A percentile compares a stretch with the other conserved stretches of the same genome.
phyloP scores from a whole-genome alignment of 495 filamentous ascomycete genomes.

The Aspergillus campestris region DNA sequence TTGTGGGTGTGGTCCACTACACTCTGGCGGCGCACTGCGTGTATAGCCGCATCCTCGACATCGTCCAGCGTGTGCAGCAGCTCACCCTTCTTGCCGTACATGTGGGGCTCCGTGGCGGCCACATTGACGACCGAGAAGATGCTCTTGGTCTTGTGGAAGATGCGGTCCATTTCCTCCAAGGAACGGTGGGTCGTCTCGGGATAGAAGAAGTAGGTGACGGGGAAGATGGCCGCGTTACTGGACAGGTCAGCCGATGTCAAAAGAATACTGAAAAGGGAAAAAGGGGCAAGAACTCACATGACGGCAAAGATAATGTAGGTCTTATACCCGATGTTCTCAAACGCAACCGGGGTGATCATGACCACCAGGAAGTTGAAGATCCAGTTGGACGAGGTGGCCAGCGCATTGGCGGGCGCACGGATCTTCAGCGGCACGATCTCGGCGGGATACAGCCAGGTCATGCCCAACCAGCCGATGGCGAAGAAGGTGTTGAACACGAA shows the following conservation, averaged over 20 bases:
- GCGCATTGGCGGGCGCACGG: conserved; percentile 64
- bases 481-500: conserved; percentile 76
- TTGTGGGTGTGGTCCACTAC: conserved; percentile 19
- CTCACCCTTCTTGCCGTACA: conserved; percentile 66
- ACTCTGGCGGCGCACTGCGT: conserved; percentile 28
- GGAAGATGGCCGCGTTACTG: conserved; percentile 62
- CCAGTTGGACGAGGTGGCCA: conserved; percentile 50
- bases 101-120: conserved; percentile 51
- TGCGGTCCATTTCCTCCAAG: conserved; percentile 68
- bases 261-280: background rate
- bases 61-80: conserved; percentile 36
- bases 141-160: conserved; percentile 56
- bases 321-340: conserved; percentile 56
- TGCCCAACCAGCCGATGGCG: conserved; percentile 67
- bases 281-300: conserved; percentile 34
- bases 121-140: conserved; percentile 51
- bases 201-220: conserved; percentile 66
- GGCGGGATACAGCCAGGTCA: conserved; percentile 69
- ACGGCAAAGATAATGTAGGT: conserved; percentile 77
- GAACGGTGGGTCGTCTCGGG: conserved; percentile 67
- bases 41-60: conserved; percentile 25
- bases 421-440: conserved; percentile 65
- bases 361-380: conserved; percentile 52
- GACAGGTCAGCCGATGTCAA: conserved; percentile 8
- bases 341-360: conserved; percentile 65